Evolutionary conservation across 257 asterid species (phyloP), one percentile per base, ranked within the genome.

Genomic region (Hygrophila difformis): DNA sequence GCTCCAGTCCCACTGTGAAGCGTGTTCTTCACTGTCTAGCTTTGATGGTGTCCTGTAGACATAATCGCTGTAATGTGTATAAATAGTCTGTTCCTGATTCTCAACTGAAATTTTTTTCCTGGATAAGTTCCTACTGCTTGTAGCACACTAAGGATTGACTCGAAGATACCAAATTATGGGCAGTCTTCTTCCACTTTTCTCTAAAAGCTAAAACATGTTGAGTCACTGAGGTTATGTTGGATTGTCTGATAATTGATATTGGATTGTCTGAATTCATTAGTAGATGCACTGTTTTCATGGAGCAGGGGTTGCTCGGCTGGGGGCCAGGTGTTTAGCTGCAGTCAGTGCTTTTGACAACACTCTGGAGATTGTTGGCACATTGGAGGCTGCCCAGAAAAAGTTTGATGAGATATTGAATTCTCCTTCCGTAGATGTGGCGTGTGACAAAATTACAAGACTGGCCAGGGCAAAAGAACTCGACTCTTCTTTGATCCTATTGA

Each of bases 341-440:
- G 92, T 88, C 55, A 74, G 97, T 61, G 92, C 97, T 57, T 84
- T 76, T 52, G 97, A 88, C 56, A 84, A 81, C 67, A 88, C 95
- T 12, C 67, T 84, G 57, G 95, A 81, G 67, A 78, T 72, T 44
- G 79, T 88, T 71, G 95, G 77, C 29, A 72, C 95, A 5, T 64
- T 88, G 61, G 95, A 88, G 68, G 53, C 74, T 52, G 97, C 97
- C 44, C 97, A 88, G 64, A 79, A 67, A 31, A 88, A 88, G 71
- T 88, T 88, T 37, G 85, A 88, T 55, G 82, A 75, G 57, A 84
- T 88, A 64, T 74, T 88, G 74, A 78, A 77, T 69, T 81, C 89
- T 22, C 72, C 81, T 28, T 81, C 97, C 28, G 18, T 88, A 3
- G 93, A 87, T 43, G 78, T 24, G 12, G 93, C 97, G 22, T 87